Conservation (phyloP, 2,329 filamentous ascomycete species). For the Atkinsonella hypoxylon region DNA sequence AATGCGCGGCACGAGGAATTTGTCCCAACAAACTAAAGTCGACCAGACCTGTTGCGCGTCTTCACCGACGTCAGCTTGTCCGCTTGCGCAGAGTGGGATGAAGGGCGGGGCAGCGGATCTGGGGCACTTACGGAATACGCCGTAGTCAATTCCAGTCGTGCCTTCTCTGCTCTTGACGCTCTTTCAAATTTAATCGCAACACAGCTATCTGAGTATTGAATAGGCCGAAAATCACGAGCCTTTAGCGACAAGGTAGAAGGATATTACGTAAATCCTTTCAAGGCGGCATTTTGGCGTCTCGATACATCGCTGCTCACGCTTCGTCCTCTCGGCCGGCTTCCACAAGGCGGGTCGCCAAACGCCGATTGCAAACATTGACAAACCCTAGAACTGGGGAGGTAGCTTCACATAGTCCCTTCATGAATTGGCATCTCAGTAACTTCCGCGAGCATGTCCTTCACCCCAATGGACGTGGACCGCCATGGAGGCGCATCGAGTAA, state of each 20-base stretch:
- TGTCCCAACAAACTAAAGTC: background rate
- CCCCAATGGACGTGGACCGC: constrained; percentile 45
- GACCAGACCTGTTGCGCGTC: background rate
- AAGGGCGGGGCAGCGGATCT: background rate
- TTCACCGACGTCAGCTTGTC: constrained; percentile 8
- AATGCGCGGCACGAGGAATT: background rate
- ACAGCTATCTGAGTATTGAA: no score
- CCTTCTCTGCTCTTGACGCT: no score
- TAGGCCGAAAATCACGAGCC: no score
- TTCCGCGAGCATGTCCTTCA: constrained; percentile 32
- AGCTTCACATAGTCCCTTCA: background rate
- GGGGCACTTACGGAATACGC: background rate
- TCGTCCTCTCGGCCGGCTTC: background rate
- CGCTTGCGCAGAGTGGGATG: background rate
- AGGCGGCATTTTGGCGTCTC: no score
- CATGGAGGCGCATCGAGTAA: constrained; percentile 28
- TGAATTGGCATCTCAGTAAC: background rate
- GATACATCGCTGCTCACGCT: background rate
- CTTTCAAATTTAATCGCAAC: no score
- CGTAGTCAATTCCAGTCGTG: no score
- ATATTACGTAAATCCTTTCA: no score
- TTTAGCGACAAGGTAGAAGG: no score
- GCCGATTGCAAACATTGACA: background rate
- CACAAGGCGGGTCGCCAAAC: background rate
- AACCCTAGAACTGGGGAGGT: background rate